phyloP scores from a whole-genome alignment of 106 monocot genomes.

The Iris macrosiphon region DNA sequence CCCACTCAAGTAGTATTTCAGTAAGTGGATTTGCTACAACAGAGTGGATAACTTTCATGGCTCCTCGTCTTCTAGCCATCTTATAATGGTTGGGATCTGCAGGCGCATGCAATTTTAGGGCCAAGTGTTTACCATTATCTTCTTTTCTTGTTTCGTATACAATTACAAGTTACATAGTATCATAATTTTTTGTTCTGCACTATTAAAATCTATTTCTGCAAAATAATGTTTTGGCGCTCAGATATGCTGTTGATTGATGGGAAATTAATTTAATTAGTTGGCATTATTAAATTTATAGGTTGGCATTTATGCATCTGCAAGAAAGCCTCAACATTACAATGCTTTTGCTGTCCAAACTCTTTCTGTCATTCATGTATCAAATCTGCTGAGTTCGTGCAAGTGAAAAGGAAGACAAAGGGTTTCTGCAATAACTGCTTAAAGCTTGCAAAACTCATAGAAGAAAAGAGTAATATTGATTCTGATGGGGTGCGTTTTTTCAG shows the following conservation, averaged over 20 bases:
- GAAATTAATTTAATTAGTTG: neutral
- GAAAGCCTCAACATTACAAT: conserved; percentile 37
- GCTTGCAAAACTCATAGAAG: conserved; percentile 47
- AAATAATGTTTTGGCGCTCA: neutral
- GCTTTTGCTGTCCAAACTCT: conserved; percentile 58
- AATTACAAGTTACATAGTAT: too few relatives aligned
- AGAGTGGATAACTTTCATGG: too few relatives aligned
- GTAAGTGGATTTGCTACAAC: too few relatives aligned
- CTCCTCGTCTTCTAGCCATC: too few relatives aligned
- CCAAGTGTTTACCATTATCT: too few relatives aligned
- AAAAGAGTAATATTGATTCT: conserved; percentile 41
- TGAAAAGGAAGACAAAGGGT: conserved; percentile 44
- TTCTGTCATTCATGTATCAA: conserved; percentile 37
- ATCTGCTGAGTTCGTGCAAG: conserved; percentile 34
- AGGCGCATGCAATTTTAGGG: too few relatives aligned
- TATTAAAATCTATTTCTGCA: neutral
- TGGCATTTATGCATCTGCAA: conserved; percentile 63
- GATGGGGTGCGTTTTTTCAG: conserved; percentile 58
- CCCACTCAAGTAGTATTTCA: too few relatives aligned
- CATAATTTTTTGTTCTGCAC: too few relatives aligned
- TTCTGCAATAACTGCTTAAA: conserved; percentile 67
- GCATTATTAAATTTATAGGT: conserved; percentile 25
- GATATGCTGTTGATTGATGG: neutral
- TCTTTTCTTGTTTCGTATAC: too few relatives aligned
- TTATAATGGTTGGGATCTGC: too few relatives aligned